A percentile compares a stretch with the other conserved stretches of the same genome.
Evolutionary conservation across 2,329 filamentous ascomycete genomes (phyloP).

Genomic region (Lasiodiplodia gonubiensis): DNA sequence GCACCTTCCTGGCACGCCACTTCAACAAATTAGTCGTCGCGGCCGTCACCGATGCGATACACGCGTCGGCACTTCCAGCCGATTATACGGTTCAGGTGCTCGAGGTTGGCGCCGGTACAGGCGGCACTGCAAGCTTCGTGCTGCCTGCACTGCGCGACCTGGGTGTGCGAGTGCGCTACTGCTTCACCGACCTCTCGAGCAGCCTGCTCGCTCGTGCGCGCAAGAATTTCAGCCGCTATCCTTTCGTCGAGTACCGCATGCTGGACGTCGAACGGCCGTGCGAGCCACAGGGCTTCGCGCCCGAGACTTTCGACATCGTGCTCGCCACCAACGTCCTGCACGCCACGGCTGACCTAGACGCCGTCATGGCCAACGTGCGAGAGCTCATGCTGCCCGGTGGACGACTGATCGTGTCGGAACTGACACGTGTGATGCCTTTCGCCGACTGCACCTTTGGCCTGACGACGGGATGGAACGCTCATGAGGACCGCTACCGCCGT

Average conservation of each 20-base stretch:
- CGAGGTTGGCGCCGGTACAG: conserved; percentile 32
- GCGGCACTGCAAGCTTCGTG: conserved; percentile 26
- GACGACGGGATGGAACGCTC: too few species aligned
- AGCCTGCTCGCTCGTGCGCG: conserved; percentile 27
- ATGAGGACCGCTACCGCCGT: too few species aligned
- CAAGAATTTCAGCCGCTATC: conserved; percentile 3
- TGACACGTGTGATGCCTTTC: too few species aligned
- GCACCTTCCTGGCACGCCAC: too few species aligned
- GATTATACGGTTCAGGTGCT: not conserved
- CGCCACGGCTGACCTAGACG: too few species aligned
- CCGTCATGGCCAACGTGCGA: too few species aligned
- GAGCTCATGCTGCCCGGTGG: conserved; percentile 32
- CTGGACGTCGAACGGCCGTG: conserved; percentile 25
- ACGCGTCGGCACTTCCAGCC: too few species aligned
- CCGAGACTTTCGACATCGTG: conserved; percentile 32
- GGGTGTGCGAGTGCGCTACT: conserved; percentile 28
- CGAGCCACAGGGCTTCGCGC: conserved; percentile 30
- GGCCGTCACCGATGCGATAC: too few species aligned
- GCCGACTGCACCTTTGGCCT: too few species aligned
- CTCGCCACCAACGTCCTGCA: conserved; percentile 30
- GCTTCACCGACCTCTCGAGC: conserved; percentile 32
- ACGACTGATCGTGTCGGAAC: too few species aligned
- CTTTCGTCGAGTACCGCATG: conserved; percentile 24
- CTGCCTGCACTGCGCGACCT: conserved; percentile 4
- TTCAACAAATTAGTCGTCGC: too few species aligned